Base-by-base conservation (phyloP, 768 basidiomycete genomes). In the Infundibulicybe gibba region DNA sequence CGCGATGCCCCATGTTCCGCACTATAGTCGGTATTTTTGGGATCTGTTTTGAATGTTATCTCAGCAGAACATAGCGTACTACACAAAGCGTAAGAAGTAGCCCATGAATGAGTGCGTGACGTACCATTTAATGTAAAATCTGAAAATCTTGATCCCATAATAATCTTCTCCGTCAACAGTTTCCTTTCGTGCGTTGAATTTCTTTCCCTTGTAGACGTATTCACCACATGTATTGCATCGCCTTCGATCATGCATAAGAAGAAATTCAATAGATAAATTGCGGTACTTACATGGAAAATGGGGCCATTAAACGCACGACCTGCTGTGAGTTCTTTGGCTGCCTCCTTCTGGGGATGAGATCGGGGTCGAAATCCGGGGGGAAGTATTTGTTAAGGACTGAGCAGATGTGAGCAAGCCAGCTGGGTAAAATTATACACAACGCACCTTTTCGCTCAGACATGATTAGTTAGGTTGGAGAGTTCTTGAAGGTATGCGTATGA, bases 31-130 rank as follows among this genome's bases (percentile, higher is more conserved):
- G 94, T 94, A 61, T 97, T 94, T 77, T 95, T 95, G 15, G 95
- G 95, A 62, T 99, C 95, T 0, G 97, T 99, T 67, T 98, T 98
- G 83, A 99, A 99, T 0, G 97, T 98, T 54, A 99, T 98, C 63
- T 99, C 97, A 8, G 95, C 89, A 2, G 94, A 97, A 62, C 97
- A 99, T 33, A 94, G 69, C 12, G 94, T 94, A 59, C 95, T 95
- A 54, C 2, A 41, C 6, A 25, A 11, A 17, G 9, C 16, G 40
- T 73, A 38, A 61, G 52, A 5, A 20, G 15, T 14, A 9, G 21
- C 40, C 8, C 6, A 30, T 39, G 5, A 25, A 47, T 11, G 48
- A 43, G 17, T 49, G 52, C 50, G 39, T 5, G 21, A 74, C 81
- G 44, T 45, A 81, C 90, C 90, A 93, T 70, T 92, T 93, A 58